Evolutionary conservation across 768 basidiomycete genomes (phyloP).

Genomic region (Russula ochroleuca): DNA sequence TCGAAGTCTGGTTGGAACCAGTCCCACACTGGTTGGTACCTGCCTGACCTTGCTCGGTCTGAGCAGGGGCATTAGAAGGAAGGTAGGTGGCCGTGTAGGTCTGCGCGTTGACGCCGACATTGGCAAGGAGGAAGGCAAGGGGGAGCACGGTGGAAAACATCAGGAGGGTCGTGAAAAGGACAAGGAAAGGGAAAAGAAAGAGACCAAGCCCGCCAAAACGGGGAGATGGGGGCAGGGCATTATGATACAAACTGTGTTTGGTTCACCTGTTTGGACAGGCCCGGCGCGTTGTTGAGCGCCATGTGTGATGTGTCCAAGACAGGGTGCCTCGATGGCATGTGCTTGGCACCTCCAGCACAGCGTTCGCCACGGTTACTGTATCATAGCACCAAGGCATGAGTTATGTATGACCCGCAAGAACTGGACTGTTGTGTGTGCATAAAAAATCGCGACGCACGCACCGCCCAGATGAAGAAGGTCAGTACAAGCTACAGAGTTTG

Average conservation of each 20-base stretch:
- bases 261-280: background rate
- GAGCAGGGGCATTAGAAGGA: slow-evolving; percentile 45
- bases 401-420: too few relatives aligned
- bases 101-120: slow-evolving; percentile 31
- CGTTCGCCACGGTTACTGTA: background rate
- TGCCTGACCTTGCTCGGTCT: slow-evolving; percentile 53
- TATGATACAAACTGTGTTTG: background rate
- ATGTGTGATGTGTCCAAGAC: background rate
- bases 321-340: background rate
- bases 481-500: too few relatives aligned
- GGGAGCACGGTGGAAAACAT: slow-evolving; percentile 20
- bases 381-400: background rate
- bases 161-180: background rate
- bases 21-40: slow-evolving; percentile 66
- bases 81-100: slow-evolving; percentile 47
- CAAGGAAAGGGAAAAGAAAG: background rate
- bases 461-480: background rate
- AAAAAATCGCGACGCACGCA: too few relatives aligned
- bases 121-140: slow-evolving; percentile 20
- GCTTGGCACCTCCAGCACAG: background rate
- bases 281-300: background rate
- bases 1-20: slow-evolving; percentile 48
- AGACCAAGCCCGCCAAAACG: background rate
- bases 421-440: too few relatives aligned
- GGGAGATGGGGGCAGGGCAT: background rate